phyloP scores from a whole-genome alignment of 495 filamentous ascomycete genomes.

The Cairneyella variabilis region DNA sequence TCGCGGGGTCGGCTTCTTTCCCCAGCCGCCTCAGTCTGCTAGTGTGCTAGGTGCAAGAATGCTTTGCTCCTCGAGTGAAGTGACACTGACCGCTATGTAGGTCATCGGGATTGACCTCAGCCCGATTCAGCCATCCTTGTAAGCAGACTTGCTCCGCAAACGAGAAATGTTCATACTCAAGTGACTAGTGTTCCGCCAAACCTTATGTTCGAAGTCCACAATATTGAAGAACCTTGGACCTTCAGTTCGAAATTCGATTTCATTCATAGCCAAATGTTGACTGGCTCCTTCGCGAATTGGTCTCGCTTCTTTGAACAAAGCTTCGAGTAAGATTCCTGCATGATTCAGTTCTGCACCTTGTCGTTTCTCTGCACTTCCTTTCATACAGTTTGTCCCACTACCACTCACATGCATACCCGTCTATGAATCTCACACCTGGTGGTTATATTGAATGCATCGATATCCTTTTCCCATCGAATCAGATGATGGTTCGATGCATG shows the following conservation, averaged over 20 bases:
- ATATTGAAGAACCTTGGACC: constrained; percentile 28
- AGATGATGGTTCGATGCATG: constrained; percentile 27
- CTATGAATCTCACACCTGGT: constrained; percentile 35
- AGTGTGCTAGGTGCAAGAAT: no score
- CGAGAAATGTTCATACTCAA: neutral
- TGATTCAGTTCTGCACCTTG: no score
- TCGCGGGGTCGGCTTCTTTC: no score
- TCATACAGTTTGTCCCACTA: no score
- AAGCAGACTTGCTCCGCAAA: neutral
- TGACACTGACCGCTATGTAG: neutral
- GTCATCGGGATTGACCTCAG: constrained; percentile 50
- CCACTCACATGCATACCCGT: no score
- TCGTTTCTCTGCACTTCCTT: no score
- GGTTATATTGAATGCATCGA: constrained; percentile 42
- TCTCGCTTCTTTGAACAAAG: neutral
- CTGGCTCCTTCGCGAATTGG: constrained; percentile 4
- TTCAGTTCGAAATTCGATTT: constrained; percentile 27
- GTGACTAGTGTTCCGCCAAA: constrained; percentile 23
- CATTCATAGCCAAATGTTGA: constrained; percentile 20
- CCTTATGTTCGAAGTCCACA: constrained; percentile 28
- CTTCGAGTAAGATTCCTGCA: neutral
- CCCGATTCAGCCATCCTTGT: neutral
- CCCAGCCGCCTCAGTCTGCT: no score
- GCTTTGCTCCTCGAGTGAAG: no score
- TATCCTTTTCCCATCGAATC: constrained; percentile 27